These are phyloP conservation scores for Hypoxylon perforatum DNA, from an alignment of 495 filamentous ascomycete species.

Conservation along the genomic window DNA sequence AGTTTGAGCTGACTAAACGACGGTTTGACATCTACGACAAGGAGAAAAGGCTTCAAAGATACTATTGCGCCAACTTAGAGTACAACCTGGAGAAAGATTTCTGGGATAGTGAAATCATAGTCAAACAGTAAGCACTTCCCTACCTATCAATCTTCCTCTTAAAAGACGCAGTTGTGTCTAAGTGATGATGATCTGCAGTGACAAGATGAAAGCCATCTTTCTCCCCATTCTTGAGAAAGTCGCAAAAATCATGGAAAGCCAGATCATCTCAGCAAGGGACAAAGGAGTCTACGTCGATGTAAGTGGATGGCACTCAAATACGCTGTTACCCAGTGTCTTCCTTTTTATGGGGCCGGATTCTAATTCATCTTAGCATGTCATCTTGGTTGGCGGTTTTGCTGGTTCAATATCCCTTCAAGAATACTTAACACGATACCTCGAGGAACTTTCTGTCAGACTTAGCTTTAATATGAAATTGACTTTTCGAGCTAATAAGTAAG, in stretches of 20 bases:
- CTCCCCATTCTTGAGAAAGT: constrained; percentile 8
- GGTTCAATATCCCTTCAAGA: constrained; percentile 37
- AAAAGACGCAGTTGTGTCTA: background rate
- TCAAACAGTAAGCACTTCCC: background rate
- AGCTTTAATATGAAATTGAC: background rate
- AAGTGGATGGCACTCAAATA: background rate
- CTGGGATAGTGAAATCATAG: background rate
- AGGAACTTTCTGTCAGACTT: background rate
- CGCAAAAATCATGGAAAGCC: constrained; percentile 15
- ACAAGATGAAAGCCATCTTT: constrained; percentile 23
- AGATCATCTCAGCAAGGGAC: constrained; percentile 10
- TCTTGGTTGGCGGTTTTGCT: constrained; percentile 49
- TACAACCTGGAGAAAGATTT: constrained; percentile 11
- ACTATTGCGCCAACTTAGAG: constrained; percentile 15
- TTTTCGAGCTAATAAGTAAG: background rate
- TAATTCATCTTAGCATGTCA: constrained; percentile 38
- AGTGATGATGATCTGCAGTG: constrained; percentile 3
- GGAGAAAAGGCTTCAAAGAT: background rate
- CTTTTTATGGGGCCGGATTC: background rate
- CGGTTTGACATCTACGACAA: constrained; percentile 16
- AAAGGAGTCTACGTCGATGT: constrained; percentile 19
- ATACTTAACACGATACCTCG: constrained; percentile 21
- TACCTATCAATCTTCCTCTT: background rate
- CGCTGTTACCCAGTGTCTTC: background rate
- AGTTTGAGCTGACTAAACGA: constrained; percentile 25